These are phyloP conservation scores for Aspergillus sclerotiicarbonarius DNA, from an alignment of 495 filamentous ascomycete species.

Conservation along the genomic window DNA sequence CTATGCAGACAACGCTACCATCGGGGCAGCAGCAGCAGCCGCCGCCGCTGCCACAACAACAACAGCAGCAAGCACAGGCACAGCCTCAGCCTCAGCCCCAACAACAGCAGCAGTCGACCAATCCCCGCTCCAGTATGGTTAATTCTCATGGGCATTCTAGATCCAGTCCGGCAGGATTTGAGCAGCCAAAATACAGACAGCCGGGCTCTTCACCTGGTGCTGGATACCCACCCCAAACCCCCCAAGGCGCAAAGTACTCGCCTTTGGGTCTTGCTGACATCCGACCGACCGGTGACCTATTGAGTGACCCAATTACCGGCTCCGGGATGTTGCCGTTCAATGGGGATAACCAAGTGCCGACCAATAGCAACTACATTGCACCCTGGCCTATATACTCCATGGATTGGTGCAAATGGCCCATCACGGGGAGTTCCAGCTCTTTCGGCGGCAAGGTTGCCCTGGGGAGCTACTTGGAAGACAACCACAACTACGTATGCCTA, in stretches of 20 bases:
- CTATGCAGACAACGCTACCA: conserved; percentile 42
- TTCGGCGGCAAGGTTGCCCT: conserved; percentile 89
- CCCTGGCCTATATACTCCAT: conserved; percentile 95
- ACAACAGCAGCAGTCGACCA: conserved; percentile 54
- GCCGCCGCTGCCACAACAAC: conserved; percentile 4
- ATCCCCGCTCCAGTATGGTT: conserved; percentile 63
- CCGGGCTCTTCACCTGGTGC: conserved; percentile 66
- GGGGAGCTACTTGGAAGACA: conserved; percentile 95
- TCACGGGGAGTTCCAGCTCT: conserved; percentile 59
- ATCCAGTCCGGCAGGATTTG: conserved; percentile 79
- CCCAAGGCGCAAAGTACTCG: conserved; percentile 74
- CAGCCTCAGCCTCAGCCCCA: conserved; percentile 12
- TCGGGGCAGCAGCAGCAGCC: conserved; percentile 44
- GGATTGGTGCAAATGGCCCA: conserved; percentile 99
- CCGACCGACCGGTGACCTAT: conserved; percentile 69
- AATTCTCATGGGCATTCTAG: conserved; percentile 72
- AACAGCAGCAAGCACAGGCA: conserved; percentile 44
- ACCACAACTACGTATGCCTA: conserved; percentile 82
- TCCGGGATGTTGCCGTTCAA: conserved; percentile 37
- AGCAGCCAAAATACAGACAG: conserved; percentile 68
- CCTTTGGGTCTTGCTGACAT: conserved; percentile 91
- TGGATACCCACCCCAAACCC: conserved; percentile 66
- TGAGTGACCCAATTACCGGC: conserved; percentile 60
- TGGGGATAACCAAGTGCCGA: conserved; percentile 51
- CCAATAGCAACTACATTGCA: conserved; percentile 86